Evolutionary conservation across 306 rosid genomes (phyloP).

Genomic region (Malus sieversii): DNA sequence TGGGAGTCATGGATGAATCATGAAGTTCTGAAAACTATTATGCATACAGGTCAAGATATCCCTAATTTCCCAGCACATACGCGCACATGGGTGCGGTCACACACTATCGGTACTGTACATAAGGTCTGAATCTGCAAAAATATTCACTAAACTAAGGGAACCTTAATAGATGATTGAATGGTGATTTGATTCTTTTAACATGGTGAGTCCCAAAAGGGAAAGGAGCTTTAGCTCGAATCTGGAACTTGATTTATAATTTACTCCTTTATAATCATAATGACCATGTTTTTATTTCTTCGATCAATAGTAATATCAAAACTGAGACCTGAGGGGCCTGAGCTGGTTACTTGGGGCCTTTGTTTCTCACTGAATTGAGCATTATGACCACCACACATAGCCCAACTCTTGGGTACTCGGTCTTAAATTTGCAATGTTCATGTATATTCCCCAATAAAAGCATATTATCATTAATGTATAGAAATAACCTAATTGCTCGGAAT

Average conservation of each 20-base stretch:
- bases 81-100: neutral
- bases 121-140: neutral
- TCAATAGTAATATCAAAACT: neutral
- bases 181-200: neutral
- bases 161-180: neutral
- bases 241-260: neutral
- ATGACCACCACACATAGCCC: too few species aligned
- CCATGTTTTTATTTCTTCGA: neutral
- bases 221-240: neutral
- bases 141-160: neutral
- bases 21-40: neutral
- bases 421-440: too few species aligned
- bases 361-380: too few species aligned
- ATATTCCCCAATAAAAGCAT: too few species aligned
- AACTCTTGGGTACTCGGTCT: too few species aligned
- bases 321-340: too few species aligned
- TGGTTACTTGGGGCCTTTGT: too few species aligned
- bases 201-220: neutral
- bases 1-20: neutral
- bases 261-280: neutral
- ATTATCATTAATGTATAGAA: too few species aligned
- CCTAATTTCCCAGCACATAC: neutral
- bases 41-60: neutral
- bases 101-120: neutral
- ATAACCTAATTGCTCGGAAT: too few species aligned